phyloP scores from a whole-genome alignment of 83 land plant genomes.

The Picea engelmannii region DNA sequence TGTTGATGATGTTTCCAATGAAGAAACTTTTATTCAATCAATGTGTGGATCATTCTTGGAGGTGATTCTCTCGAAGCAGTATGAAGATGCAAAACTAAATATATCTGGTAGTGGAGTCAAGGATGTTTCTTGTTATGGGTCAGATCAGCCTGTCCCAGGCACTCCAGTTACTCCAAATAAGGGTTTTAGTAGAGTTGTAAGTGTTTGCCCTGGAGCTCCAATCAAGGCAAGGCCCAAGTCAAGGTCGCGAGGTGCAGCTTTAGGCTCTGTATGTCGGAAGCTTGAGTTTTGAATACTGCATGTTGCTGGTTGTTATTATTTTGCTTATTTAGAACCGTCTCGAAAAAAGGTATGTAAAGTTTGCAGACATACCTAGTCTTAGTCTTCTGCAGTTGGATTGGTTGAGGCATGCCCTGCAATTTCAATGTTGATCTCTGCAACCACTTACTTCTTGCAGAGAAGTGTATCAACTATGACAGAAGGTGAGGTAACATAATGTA shows the following conservation, averaged over 20 bases:
- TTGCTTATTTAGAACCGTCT: not conserved
- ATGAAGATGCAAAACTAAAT: slow-evolving; percentile 3
- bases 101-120: not conserved
- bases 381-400: not conserved
- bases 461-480: not conserved
- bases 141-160: not conserved
- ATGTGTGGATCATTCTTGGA: slow-evolving; percentile 13
- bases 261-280: slow-evolving; percentile 14
- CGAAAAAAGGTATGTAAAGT: not conserved
- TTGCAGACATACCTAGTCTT: not conserved
- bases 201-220: slow-evolving; percentile 12
- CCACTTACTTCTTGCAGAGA: not conserved
- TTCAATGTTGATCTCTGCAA: slow-evolving; percentile 3
- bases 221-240: not conserved
- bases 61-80: slow-evolving; percentile 11
- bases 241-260: not conserved
- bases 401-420: slow-evolving; percentile 5
- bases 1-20: not conserved
- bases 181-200: not conserved
- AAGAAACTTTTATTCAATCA: slow-evolving; percentile 13
- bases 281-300: not conserved
- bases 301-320: not conserved
- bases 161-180: not conserved
- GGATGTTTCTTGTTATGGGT: not conserved
- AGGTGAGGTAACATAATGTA: not conserved